Evolutionary conservation across 148 eudicot species (phyloP).

Genomic region (Fallopia convolvulus): DNA sequence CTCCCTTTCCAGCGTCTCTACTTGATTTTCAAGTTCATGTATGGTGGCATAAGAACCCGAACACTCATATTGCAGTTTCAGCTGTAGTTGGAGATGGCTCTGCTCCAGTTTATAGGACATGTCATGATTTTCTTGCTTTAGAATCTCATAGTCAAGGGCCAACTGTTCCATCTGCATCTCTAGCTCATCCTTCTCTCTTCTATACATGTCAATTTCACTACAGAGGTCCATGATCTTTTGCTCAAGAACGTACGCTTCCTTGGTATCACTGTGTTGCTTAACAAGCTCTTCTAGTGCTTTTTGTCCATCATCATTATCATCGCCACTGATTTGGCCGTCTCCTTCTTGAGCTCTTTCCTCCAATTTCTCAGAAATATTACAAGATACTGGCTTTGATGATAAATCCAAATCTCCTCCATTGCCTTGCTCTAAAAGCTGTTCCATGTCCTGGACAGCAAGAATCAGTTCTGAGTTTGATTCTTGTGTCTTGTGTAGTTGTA

Average conservation of each 20-base stretch:
- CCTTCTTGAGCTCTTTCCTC: constrained; percentile 31
- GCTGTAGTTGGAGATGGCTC: constrained; percentile 70
- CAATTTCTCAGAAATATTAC: constrained; percentile 24
- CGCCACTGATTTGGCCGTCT: constrained; percentile 30
- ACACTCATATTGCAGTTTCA: constrained; percentile 80
- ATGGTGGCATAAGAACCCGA: constrained; percentile 41
- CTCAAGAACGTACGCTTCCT: constrained; percentile 56
- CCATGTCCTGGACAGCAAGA: constrained; percentile 81
- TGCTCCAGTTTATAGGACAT: constrained; percentile 67
- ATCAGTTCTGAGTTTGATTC: constrained; percentile 79
- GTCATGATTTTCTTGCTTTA: constrained; percentile 91
- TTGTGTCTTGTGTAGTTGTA: constrained; percentile 90
- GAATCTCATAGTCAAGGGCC: constrained; percentile 84
- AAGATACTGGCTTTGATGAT: constrained; percentile 21
- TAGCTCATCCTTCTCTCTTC: constrained; percentile 78
- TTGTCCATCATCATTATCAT: constrained; percentile 63
- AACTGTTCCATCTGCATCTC: constrained; percentile 97
- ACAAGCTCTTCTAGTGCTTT: constrained; percentile 77
- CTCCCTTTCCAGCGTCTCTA: constrained; percentile 51
- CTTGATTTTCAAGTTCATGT: constrained; percentile 25
- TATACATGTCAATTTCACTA: constrained; percentile 65
- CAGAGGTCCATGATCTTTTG: constrained; percentile 67
- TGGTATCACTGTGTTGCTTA: constrained; percentile 60
- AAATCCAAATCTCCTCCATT: constrained; percentile 31
- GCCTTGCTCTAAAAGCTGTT: constrained; percentile 67